Conservation (phyloP, 2,329 filamentous ascomycete genomes). For the Arthrobotrys pseudoclavata region DNA sequence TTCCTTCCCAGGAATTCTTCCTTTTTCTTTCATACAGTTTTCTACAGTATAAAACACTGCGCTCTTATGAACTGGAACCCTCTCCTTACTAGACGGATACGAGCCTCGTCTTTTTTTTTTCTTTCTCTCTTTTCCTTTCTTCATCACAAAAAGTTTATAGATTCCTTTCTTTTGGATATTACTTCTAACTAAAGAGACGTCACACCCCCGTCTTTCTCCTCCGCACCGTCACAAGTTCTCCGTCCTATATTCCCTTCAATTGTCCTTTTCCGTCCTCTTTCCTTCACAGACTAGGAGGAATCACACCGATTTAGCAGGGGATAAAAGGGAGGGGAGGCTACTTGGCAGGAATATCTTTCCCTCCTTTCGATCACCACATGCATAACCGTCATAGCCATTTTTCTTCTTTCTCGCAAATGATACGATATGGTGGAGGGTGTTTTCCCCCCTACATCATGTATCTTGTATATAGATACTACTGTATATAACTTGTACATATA, state of each 20-base stretch:
- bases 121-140: background rate
- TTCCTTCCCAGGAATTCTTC: background rate
- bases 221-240: background rate
- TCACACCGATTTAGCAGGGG: background rate
- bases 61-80: slow-evolving; percentile 24
- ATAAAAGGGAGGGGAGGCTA: background rate
- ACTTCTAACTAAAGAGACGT: slow-evolving; percentile 4
- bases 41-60: slow-evolving; percentile 1
- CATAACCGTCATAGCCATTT: background rate
- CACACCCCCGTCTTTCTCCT: background rate
- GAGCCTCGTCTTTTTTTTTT: slow-evolving; percentile 13
- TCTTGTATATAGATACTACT: slow-evolving; percentile 5
- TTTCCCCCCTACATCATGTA: background rate
- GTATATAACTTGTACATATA: slow-evolving; percentile 39
- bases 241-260: slow-evolving; percentile 1
- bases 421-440: background rate
- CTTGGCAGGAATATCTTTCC: background rate
- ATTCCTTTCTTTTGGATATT: slow-evolving; percentile 25
- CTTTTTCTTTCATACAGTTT: slow-evolving; percentile 2
- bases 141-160: slow-evolving; percentile 42
- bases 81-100: slow-evolving; percentile 26
- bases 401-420: background rate
- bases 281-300: slow-evolving; percentile 1
- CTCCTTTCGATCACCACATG: background rate
- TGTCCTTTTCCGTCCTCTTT: background rate